Percentiles rank a stretch among this genome's conserved stretches.
Conservation (phyloP, 1,139 yeast species). For the Tardiomyces depauwii region DNA sequence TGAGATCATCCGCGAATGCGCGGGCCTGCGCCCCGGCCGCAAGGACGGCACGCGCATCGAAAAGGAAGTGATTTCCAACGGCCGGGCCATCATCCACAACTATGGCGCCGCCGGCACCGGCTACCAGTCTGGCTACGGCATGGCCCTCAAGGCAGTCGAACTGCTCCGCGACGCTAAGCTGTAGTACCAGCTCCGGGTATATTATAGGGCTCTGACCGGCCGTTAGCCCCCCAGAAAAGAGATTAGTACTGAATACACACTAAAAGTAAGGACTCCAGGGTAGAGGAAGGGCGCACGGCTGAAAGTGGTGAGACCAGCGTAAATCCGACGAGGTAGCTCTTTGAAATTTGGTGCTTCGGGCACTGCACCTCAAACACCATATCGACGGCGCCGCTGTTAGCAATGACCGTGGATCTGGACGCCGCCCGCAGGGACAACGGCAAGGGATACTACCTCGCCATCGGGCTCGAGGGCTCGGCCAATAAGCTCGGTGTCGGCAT, state of each 20-base stretch:
- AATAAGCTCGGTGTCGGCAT: conserved; percentile 93
- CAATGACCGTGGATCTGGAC: background rate
- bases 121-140: conserved; percentile 60
- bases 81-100: conserved; percentile 42
- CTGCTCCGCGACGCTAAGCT: conserved; percentile 7
- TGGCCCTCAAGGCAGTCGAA: conserved; percentile 40
- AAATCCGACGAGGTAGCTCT: too few species aligned
- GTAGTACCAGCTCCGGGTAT: too few species aligned
- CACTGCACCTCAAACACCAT: too few species aligned
- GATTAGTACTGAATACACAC: too few species aligned
- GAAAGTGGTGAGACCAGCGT: too few species aligned
- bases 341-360: too few species aligned
- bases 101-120: conserved; percentile 76
- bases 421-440: background rate
- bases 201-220: too few species aligned
- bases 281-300: too few species aligned
- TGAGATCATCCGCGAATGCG: conserved; percentile 45
- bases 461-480: conserved; percentile 96
- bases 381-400: too few species aligned
- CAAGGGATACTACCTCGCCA: conserved; percentile 35
- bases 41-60: conserved; percentile 60
- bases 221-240: too few species aligned
- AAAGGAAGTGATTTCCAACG: conserved; percentile 28
- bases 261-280: too few species aligned
- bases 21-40: conserved; percentile 63